Percentiles rank a stretch among this genome's conserved stretches.
Evolutionary conservation across 768 basidiomycete species (phyloP).

Genomic region (Mycena albidolilacea): DNA sequence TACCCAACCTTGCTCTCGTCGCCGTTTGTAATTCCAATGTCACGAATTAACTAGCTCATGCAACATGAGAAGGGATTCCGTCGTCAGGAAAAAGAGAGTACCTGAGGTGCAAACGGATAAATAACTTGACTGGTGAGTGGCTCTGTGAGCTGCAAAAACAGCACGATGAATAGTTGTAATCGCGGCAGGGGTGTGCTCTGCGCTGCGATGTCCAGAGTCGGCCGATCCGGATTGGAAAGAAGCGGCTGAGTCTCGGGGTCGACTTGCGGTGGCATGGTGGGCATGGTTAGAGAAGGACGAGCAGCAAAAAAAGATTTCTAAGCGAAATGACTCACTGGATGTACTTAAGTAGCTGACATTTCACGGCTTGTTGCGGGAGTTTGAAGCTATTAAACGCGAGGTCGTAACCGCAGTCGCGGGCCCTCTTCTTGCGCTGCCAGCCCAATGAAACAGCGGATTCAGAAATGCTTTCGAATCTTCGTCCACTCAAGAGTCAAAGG

Average conservation of each 20-base stretch:
- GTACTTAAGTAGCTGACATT: too few relatives aligned
- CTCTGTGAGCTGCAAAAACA: constrained; percentile 84
- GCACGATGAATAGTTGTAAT: constrained; percentile 77
- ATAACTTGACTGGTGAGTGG: constrained; percentile 85
- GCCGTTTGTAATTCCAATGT: constrained; percentile 77
- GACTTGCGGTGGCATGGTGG: constrained; percentile 31
- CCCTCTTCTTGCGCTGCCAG: too few relatives aligned
- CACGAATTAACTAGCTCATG: constrained; percentile 68
- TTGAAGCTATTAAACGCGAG: too few relatives aligned
- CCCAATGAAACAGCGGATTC: too few relatives aligned
- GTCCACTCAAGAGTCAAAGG: too few relatives aligned
- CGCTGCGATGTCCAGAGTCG: constrained; percentile 38
- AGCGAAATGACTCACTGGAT: too few relatives aligned
- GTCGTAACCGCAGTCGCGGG: too few relatives aligned
- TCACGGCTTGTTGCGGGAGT: too few relatives aligned
- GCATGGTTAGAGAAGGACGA: too few relatives aligned
- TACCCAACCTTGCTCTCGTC: constrained; percentile 81
- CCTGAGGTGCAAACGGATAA: constrained; percentile 83
- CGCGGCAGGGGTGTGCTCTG: constrained; percentile 73
- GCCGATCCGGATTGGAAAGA: constrained; percentile 16
- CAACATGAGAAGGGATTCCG: background rate
- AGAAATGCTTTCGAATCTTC: too few relatives aligned
- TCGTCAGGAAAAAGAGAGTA: constrained; percentile 44
- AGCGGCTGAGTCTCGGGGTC: constrained; percentile 35
- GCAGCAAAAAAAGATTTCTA: too few relatives aligned